These are phyloP conservation scores for Eucalyptus cladocalyx DNA, from an alignment of 345 rosid species.

Conservation along the genomic window DNA sequence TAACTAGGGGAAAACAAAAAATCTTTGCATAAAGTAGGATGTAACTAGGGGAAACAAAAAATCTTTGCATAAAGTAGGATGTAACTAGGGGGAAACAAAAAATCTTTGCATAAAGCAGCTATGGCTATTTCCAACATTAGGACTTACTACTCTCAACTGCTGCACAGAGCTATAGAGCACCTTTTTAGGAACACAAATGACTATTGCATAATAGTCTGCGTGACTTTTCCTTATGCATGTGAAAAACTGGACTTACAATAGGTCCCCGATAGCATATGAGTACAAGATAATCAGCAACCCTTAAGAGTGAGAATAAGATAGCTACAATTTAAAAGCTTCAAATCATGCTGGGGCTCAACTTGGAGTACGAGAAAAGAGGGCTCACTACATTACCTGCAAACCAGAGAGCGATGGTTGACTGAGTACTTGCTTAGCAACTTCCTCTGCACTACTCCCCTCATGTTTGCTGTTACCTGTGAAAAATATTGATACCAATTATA, in stretches of 20 bases:
- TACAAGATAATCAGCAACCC: too few relatives aligned
- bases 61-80: not conserved
- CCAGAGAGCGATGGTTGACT: slow-evolving; percentile 81
- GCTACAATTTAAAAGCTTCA: not conserved
- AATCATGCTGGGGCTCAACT: too few relatives aligned
- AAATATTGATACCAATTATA: not conserved
- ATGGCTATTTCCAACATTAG: not conserved
- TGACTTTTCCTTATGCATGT: slow-evolving; percentile 44
- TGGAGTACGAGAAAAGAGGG: too few relatives aligned
- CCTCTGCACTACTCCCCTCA: slow-evolving; percentile 75
- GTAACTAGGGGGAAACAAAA: not conserved
- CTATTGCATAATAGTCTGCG: slow-evolving; percentile 67
- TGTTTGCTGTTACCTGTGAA: slow-evolving; percentile 80
- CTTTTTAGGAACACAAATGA: slow-evolving; percentile 79
- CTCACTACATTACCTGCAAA: slow-evolving; percentile 23
- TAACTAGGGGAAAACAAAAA: not conserved
- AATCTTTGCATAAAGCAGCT: not conserved
- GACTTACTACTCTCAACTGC: slow-evolving; percentile 77
- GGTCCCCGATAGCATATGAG: slow-evolving; percentile 45
- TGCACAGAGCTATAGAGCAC: slow-evolving; percentile 74
- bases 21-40: not conserved
- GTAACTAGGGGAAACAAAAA: not conserved
- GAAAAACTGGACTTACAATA: slow-evolving; percentile 77
- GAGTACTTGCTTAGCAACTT: slow-evolving; percentile 71
- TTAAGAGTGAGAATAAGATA: too few relatives aligned